Base-by-base conservation (phyloP, 1,284 basidiomycete genomes). In the Gomphus sp. region DNA sequence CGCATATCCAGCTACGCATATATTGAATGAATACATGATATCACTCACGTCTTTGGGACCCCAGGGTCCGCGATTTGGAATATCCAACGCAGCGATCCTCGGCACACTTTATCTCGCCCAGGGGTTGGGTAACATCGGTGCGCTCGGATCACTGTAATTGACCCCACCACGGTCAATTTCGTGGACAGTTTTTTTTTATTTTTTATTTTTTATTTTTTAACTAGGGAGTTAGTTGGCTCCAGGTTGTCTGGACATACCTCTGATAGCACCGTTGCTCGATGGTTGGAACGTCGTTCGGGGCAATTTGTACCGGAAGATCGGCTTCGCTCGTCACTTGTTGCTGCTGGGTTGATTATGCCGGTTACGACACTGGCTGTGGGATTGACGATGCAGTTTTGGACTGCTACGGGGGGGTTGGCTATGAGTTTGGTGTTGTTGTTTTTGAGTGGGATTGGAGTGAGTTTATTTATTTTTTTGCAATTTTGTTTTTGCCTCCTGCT, bases 281-380 rank as follows among this genome's bases (percentile, higher is more conserved):
- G 48, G 48, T 33, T 50, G 12, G 28, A 31, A n/a, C 28, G 28
- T 4, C 48, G 48, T 16, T 50, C 73, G 14, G 72, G 25, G 25
- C 37, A 18, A 25, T 50, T 14, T 60, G 62, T 57, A 4, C 71
- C 74, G 0, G 75, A 76, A 62, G 75, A 76, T 63, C 62, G 75
- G 3, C 63, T 76, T 12, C 62, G 65, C 12, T 69, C 73, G 0
- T 67, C 67, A 0, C 59, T 75, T 7, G 44, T 71, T n/a, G 70
- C 69, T 7, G 62, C 66, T 0, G 68, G 60, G 0, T 8, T 72
- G 5, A 34, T 73, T 45, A 61, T 71, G 53, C 73, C 74, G 0
- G n/a, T 64, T 0, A 64, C 68, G 3, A 57, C 66, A 0, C 49
- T 67, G 18, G 61, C 45, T 4, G 36, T 51, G 14, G 61, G 61